Conservation (phyloP, 331 rosid genomes). For the Ulmus americana region DNA sequence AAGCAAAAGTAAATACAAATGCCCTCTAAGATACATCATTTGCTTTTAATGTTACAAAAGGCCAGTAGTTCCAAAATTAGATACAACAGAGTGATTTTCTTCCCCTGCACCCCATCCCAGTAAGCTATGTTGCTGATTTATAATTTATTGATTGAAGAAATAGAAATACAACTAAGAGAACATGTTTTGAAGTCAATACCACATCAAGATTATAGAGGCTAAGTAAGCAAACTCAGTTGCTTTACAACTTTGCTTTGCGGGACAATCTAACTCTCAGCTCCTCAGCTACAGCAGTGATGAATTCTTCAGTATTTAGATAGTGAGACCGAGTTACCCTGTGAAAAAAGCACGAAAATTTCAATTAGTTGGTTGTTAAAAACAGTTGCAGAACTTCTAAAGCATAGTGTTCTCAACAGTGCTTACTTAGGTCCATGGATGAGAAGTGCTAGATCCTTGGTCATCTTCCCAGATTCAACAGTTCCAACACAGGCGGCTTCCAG, state of each 20-base stretch:
- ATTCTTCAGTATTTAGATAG: slow-evolving; percentile 75
- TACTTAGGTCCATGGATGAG: slow-evolving; percentile 81
- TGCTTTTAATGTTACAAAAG: no score
- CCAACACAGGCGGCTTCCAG: slow-evolving; percentile 78
- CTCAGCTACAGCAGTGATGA: slow-evolving; percentile 77
- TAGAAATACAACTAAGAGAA: not conserved
- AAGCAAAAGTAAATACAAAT: no score
- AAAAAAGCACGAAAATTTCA: slow-evolving; percentile 11
- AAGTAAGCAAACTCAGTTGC: not conserved
- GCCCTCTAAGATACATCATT: no score
- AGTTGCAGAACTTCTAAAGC: not conserved
- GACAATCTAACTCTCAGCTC: slow-evolving; percentile 54
- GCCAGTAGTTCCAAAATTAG: no score
- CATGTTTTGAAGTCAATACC: not conserved
- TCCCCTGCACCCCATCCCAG: not conserved
- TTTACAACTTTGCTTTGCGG: slow-evolving; percentile 41
- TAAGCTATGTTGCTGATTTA: not conserved
- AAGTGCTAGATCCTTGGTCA: slow-evolving; percentile 98
- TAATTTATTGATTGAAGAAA: not conserved
- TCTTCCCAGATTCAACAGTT: slow-evolving; percentile 82
- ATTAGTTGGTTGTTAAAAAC: not conserved
- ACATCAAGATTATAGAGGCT: not conserved
- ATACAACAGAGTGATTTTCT: not conserved
- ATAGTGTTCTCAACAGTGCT: slow-evolving; percentile 12
- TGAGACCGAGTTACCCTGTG: slow-evolving; percentile 67